Base-by-base conservation (phyloP, 2,329 filamentous ascomycete species). In the Cordyceps cateniannulata region DNA sequence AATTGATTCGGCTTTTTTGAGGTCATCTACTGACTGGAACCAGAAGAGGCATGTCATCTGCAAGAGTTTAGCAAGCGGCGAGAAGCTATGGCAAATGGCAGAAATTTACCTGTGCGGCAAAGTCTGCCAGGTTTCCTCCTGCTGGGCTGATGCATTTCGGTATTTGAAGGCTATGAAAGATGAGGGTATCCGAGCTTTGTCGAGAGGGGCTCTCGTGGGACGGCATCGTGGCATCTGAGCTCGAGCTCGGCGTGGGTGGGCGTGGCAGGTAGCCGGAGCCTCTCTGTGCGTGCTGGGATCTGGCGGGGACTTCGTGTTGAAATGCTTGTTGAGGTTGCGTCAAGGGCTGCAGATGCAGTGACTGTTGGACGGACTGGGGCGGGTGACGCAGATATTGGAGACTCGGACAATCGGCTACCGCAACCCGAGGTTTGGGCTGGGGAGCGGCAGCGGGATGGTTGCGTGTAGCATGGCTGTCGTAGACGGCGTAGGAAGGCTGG, bases 11-110 rank as follows among this genome's bases (percentile, higher is more conserved):
- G 93, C 90, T 61, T 85, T 82, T 66, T 89, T 84, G 18, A 98
- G 78, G 24, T 89, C 88, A n/a, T 88, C 83, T 48, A 90, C 88
- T 18, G 89, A 89, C 74, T 98, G 93, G 71, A 98, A 98, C 93
- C 95, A 98, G 77, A 98, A 97, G 16, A 99, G 81, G 70, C 93
- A 97, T 14, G 93, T 96, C 74, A 98, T 90, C 90, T 96, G 69
- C 27, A 14, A 1, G 20, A 12, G 10, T 38, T 60, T 27, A 53
- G 49, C 24, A 45, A 25, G 7, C 27, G 47, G 7, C 8, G 20
- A 20, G 8, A 14, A 27, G 22, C 8, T 12, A 40, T 25, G 20
- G n/a, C n/a, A 24, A 22, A n/a, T 18, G 7, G 35, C 18, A 35
- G 1, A 45, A 38, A 9, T 79, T 66, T 75, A 93, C 90, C 81